Conservation (phyloP, 441 rosid genomes). For the Kokia cookei region DNA sequence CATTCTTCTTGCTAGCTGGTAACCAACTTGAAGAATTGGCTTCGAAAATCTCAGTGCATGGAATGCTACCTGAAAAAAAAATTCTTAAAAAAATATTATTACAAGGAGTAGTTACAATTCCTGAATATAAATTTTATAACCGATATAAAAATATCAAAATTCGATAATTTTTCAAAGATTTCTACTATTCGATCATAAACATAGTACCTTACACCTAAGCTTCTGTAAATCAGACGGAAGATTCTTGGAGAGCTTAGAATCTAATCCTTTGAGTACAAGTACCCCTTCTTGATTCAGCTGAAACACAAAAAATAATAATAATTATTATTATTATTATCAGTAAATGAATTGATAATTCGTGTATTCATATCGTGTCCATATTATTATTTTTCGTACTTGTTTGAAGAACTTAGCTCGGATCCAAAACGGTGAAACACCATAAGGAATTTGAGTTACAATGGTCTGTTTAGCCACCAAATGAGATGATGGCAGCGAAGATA, state of each 20-base stretch:
- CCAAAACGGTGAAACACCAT: slow-evolving; percentile 65
- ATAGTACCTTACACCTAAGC: slow-evolving; percentile 74
- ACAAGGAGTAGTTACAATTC: too few relatives aligned
- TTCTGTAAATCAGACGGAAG: slow-evolving; percentile 82
- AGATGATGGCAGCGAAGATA: slow-evolving; percentile 67
- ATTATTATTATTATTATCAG: background rate
- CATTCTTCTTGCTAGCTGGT: slow-evolving; percentile 66
- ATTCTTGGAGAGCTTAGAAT: slow-evolving; percentile 76
- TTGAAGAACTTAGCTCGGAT: slow-evolving; percentile 61
- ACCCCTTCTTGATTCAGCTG: slow-evolving; percentile 71
- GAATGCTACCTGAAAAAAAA: slow-evolving; percentile 57
- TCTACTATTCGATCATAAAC: too few relatives aligned
- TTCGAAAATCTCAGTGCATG: slow-evolving; percentile 66
- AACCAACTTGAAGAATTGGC: slow-evolving; percentile 61
- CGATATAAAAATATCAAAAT: too few relatives aligned
- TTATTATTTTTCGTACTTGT: slow-evolving; percentile 24
- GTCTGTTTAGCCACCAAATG: slow-evolving; percentile 61
- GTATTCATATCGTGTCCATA: background rate
- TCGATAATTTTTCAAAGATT: too few relatives aligned
- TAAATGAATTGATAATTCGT: background rate
- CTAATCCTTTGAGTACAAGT: slow-evolving; percentile 66
- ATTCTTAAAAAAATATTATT: background rate
- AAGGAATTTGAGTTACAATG: slow-evolving; percentile 54
- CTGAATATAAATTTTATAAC: too few relatives aligned
- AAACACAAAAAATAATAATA: slow-evolving; percentile 6